Base-by-base conservation (phyloP, 2,329 filamentous ascomycete genomes). In the Erysiphe neolycopersici region DNA sequence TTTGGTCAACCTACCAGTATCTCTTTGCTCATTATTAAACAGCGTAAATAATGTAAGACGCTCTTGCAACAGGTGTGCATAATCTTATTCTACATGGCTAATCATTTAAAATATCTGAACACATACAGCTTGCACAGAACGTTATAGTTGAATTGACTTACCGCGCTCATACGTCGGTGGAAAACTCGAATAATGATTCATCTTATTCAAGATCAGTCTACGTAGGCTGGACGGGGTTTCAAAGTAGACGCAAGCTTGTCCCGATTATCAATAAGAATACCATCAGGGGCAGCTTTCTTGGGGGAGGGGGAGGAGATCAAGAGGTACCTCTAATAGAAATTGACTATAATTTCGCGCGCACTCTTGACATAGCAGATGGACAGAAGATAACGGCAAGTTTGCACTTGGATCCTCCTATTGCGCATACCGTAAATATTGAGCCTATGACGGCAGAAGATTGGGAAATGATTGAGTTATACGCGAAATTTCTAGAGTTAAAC, bases 381-480 rank as follows among this genome's bases (percentile, higher is more conserved):
- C 79, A 85, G 56, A 91, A 81, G 62, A 72, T 87, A 55, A 67
- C 65, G 50, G 64, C 64, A 40, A 67, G 62, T 32, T 67, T 98
- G 49, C 89, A 98, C 59, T 63, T 94, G 49, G 84, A 98, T 57
- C 87, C 87, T 41, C 84, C 85, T 2, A 63, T 89, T 49, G 83
- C 84, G 41, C 83, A 94, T 59, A 95, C 85, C 1, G 79, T 98
- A 59, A 84, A 94, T 57, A 95, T 98, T 52, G 91, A 98, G 58
- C 89, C 89, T 31, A 62, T 95, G 53, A 95, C 89, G 0, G 75
- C 87, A 1, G 83, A 91, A 46, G 89, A 98, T 58, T 98, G 89
- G 89, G 89, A 98, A 61, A 92, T 95, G 54, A 95, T 98, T 53
- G 89, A 98, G 60, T 66, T 98, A 1, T 89, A 98, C 63, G 89